Evolutionary conservation across 164 flowering plant genomes (phyloP).

Genomic region (Magnolia changhungtana): DNA sequence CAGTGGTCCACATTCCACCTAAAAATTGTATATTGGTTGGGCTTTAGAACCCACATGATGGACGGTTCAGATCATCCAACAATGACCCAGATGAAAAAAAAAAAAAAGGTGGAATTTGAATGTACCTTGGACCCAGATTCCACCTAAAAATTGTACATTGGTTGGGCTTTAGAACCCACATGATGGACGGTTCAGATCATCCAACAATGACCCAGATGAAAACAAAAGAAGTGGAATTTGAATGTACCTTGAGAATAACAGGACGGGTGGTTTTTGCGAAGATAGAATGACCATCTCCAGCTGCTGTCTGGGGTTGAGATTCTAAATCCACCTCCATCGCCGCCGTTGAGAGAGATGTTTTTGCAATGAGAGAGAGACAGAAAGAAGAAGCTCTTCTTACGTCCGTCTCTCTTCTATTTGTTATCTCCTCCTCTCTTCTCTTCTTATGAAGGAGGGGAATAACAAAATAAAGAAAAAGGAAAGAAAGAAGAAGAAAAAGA

Average conservation of each 20-base stretch:
- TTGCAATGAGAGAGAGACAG: not conserved
- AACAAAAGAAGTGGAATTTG: too few species aligned
- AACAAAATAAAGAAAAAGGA: not conserved
- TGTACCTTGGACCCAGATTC: too few species aligned
- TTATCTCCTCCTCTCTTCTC: not conserved
- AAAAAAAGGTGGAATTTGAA: too few species aligned
- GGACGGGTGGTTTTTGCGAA: conserved; percentile 39
- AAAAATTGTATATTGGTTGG: too few species aligned
- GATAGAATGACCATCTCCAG: conserved; percentile 14
- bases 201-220: too few species aligned
- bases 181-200: too few species aligned
- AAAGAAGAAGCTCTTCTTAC: not conserved
- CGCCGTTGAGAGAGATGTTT: not conserved
- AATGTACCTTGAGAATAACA: conserved; percentile 48
- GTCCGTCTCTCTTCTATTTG: not conserved
- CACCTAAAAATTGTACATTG: too few species aligned
- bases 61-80: too few species aligned
- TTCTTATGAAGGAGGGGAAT: not conserved
- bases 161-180: too few species aligned
- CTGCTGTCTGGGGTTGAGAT: not conserved
- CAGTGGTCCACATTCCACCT: too few species aligned
- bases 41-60: too few species aligned
- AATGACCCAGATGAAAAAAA: too few species aligned
- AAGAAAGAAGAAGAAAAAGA: not conserved
- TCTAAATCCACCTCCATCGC: not conserved